Evolutionary conservation across 495 filamentous ascomycete species (phyloP).

Genomic region (Hypomontagnella monticulosa): DNA sequence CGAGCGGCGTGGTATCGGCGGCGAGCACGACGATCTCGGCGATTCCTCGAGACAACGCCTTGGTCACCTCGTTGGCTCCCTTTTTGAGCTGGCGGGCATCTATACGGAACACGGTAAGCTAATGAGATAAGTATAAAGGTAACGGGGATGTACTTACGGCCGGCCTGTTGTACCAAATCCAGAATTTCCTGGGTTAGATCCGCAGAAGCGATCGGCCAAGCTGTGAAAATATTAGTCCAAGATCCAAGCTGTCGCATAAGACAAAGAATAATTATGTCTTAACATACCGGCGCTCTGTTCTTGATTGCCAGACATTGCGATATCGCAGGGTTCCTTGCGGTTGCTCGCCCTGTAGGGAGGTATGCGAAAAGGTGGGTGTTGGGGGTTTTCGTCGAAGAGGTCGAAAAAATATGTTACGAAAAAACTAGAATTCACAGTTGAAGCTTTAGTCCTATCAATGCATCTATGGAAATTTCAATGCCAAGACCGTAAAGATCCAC

Average conservation of each 20-base stretch:
- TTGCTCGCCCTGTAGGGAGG: slow-evolving; percentile 62
- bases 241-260: neutral
- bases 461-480: neutral
- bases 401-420: slow-evolving; percentile 6
- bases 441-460: too few relatives aligned
- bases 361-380: slow-evolving; percentile 20
- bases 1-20: slow-evolving; percentile 85
- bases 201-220: slow-evolving; percentile 90
- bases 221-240: slow-evolving; percentile 53
- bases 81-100: slow-evolving; percentile 90
- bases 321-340: slow-evolving; percentile 68
- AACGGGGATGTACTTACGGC: slow-evolving; percentile 47
- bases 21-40: slow-evolving; percentile 89
- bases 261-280: neutral
- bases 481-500: slow-evolving; percentile 1
- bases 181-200: slow-evolving; percentile 81
- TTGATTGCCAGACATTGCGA: slow-evolving; percentile 61
- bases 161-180: slow-evolving; percentile 87
- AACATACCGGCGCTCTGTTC: slow-evolving; percentile 59
- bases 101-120: slow-evolving; percentile 24
- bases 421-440: neutral
- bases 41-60: slow-evolving; percentile 66
- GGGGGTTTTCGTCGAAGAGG: slow-evolving; percentile 9
- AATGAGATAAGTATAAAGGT: neutral
- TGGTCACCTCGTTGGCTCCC: slow-evolving; percentile 68